Base-by-base conservation (phyloP, 306 rosid genomes). In the Inga laurina region DNA sequence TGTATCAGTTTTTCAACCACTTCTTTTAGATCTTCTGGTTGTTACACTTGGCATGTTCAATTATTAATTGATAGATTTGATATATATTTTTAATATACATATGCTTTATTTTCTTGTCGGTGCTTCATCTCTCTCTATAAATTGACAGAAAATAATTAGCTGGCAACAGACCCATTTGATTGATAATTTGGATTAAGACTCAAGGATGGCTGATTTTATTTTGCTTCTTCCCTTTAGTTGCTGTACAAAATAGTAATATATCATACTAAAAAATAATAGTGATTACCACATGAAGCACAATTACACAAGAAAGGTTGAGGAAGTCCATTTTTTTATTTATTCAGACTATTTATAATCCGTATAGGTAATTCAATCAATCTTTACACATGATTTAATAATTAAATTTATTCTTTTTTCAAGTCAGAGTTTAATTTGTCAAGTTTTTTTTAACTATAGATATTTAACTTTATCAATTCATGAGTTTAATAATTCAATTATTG, bases 1-100 rank as follows among this genome's bases (percentile, higher is more conserved):
- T 35, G 64, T 46, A 64, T 34, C 46, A n/a, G 32, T 65, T 67
- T 73, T 67, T 74, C 68, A 46, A 81, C 74, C 69, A 46, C 84
- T 75, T 49, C 22, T 59, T 81, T 15, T 74, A 62, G 66, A 45
- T 79, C 82, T 34, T 35, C 24, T 54, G 61, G 77, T 84, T 41
- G 81, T 44, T 80, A 49, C 21, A 14, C 12, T 21, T 37, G 24
- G 19, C 22, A 32, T 46, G 67, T 77, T 81, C 71, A 30, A 77
- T 77, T 39, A 9, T 76, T 81, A 22, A n/a, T 57, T 51, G 57
- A 85, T 73, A 43, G 77, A 81, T 64, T 81, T 65, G 88, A 77
- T 83, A 49, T 67, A 49, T 4, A 27, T 62, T 3, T 30, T 10
- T 27, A 1, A 1, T 1, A 27, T 10, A 12, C 30, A 22, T 10